Conservation (phyloP, 1,284 basidiomycete species). For the Ganoderma leucocontextum region DNA sequence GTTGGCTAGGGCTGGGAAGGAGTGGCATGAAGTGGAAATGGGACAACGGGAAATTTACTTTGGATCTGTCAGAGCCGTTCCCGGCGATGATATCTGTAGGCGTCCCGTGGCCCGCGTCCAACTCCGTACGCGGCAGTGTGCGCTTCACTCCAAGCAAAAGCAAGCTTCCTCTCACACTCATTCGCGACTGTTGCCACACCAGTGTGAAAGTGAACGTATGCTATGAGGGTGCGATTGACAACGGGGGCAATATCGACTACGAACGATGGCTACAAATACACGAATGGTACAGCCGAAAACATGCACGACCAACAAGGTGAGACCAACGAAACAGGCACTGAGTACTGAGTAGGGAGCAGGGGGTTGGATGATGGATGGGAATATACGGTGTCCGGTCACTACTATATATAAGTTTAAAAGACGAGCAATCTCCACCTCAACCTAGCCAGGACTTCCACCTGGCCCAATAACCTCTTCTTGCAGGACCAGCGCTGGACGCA, state of each 20-base stretch:
- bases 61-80: neutral
- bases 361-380: slow-evolving; percentile 2
- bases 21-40: slow-evolving; percentile 23
- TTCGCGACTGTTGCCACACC: neutral
- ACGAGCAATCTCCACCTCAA: slow-evolving; percentile 27
- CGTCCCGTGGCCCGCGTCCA: neutral
- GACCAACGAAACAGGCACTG: slow-evolving; percentile 8
- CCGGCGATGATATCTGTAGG: slow-evolving; percentile 9
- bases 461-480: slow-evolving; percentile 30
- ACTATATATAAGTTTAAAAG: slow-evolving; percentile 4
- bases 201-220: slow-evolving; percentile 6
- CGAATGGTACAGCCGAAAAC: slow-evolving; percentile 31
- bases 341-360: slow-evolving; percentile 25
- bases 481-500: slow-evolving; percentile 6
- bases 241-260: slow-evolving; percentile 21
- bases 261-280: slow-evolving; percentile 32
- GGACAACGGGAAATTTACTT: neutral
- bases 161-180: neutral
- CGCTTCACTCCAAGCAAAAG: neutral
- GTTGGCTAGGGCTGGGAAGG: slow-evolving; percentile 19
- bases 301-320: slow-evolving; percentile 24
- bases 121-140: neutral
- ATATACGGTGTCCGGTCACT: slow-evolving; percentile 14
- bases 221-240: slow-evolving; percentile 16
- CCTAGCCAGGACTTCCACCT: slow-evolving; percentile 37